Evolutionary conservation across 768 basidiomycete genomes (phyloP).

Genomic region (Suillus sp.): DNA sequence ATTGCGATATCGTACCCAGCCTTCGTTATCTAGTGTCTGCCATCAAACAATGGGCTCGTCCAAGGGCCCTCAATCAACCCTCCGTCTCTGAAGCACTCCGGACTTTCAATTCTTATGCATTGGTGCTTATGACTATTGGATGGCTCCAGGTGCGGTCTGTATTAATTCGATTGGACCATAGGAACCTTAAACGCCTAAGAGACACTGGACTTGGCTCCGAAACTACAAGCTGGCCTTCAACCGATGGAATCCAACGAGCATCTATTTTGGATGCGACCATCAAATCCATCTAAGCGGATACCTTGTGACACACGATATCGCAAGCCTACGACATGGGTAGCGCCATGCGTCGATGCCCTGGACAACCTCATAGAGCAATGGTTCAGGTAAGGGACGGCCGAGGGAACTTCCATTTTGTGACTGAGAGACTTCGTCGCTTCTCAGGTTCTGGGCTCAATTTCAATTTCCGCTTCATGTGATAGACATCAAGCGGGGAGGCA

Average conservation of each 20-base stretch:
- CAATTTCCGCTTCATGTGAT: constrained; percentile 34
- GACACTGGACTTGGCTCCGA: constrained; percentile 49
- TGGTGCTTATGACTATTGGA: constrained; percentile 61
- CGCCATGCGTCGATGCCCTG: constrained; percentile 18
- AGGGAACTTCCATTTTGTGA: constrained; percentile 9
- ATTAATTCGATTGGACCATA: not conserved
- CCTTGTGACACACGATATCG: constrained; percentile 37
- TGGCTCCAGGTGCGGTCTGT: constrained; percentile 53
- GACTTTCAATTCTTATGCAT: constrained; percentile 64
- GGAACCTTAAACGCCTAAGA: constrained; percentile 25
- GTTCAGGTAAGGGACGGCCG: constrained; percentile 40
- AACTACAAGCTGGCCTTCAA: constrained; percentile 46
- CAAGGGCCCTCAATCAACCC: constrained; percentile 52
- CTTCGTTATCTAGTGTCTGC: constrained; percentile 46
- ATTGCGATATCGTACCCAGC: constrained; percentile 48
- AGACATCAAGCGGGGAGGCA: constrained; percentile 45
- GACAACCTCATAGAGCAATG: constrained; percentile 38
- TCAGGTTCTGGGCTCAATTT: constrained; percentile 50
- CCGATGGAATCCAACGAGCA: constrained; percentile 14
- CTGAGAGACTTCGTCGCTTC: constrained; percentile 1
- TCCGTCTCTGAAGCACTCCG: constrained; percentile 22
- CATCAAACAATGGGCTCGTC: constrained; percentile 64
- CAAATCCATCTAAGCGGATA: constrained; percentile 14
- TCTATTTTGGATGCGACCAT: constrained; percentile 36
- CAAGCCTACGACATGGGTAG: constrained; percentile 16